These are phyloP conservation scores for Drechslera avenae DNA, from an alignment of 2,329 filamentous ascomycete species.

Conservation along the genomic window DNA sequence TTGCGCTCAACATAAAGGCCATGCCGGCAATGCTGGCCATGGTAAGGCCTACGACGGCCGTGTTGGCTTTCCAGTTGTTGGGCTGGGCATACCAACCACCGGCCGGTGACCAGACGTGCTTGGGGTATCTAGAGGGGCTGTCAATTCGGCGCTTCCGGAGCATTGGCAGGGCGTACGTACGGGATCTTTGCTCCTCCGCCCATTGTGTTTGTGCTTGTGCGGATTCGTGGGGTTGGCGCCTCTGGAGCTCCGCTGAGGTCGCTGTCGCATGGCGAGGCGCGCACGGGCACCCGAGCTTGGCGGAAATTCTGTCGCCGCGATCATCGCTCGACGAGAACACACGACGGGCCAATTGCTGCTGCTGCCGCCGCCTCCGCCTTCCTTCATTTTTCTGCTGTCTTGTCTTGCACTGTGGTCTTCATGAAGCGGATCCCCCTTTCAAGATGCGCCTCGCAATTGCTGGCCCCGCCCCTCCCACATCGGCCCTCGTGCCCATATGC, in stretches of 20 bases:
- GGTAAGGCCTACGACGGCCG: conserved; percentile 71
- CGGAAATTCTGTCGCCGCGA: conserved; percentile 46
- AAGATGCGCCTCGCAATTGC: conserved; percentile 65
- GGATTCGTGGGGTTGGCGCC: conserved; percentile 22
- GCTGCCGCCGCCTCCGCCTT: conserved; percentile 24
- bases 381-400: conserved; percentile 13
- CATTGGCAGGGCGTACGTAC: conserved; percentile 50
- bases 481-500: conserved; percentile 48
- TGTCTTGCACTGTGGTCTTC: conserved; percentile 22
- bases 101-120: conserved; percentile 98
- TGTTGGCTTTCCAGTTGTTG: conserved; percentile 93
- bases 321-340: conserved; percentile 32
- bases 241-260: conserved; percentile 26
- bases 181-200: conserved; percentile 72
- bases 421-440: conserved; percentile 69
- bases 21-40: conserved; percentile 71
- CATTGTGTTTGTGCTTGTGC: conserved; percentile 64
- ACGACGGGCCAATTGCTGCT: conserved; percentile 29
- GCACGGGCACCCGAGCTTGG: conserved; percentile 28
- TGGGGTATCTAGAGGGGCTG: conserved; percentile 73
- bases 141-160: conserved; percentile 20
- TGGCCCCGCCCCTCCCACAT: conserved; percentile 53
- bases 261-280: conserved; percentile 23
- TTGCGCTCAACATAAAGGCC: conserved; percentile 74
- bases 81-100: conserved; percentile 98